Conservation (phyloP, 2,329 filamentous ascomycete genomes). For the Alternaria dauci region DNA sequence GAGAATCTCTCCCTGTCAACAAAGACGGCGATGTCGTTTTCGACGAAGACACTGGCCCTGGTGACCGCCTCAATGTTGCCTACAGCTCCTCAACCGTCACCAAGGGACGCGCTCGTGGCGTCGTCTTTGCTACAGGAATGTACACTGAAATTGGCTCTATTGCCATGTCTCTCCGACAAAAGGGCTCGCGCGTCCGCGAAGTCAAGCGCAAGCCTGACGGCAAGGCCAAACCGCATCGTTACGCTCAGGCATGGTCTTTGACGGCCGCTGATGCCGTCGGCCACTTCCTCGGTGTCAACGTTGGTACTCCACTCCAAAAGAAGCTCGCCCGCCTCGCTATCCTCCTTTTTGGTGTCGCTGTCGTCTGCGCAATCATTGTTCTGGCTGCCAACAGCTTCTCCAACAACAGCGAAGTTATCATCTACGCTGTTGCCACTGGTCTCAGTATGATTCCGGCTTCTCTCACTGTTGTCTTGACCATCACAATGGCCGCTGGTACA, state of each 20-base stretch:
- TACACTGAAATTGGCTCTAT: constrained; percentile 77
- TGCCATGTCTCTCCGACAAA: constrained; percentile 67
- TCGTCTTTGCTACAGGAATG: constrained; percentile 74
- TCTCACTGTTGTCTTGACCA: constrained; percentile 48
- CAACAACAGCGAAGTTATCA: constrained; percentile 49
- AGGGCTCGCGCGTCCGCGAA: constrained; percentile 45
- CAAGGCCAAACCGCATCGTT: constrained; percentile 42
- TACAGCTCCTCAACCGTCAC: constrained; percentile 61
- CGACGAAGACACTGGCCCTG: constrained; percentile 63
- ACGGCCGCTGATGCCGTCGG: constrained; percentile 55
- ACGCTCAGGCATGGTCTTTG: constrained; percentile 59
- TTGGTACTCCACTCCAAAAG: constrained; percentile 50
- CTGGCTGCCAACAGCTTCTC: constrained; percentile 48
- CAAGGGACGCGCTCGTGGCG: constrained; percentile 68
- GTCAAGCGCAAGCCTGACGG: constrained; percentile 53
- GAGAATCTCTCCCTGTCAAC: constrained; percentile 72
- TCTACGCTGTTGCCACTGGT: constrained; percentile 50
- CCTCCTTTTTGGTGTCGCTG: constrained; percentile 28
- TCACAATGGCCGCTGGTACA: constrained; percentile 51
- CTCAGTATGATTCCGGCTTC: constrained; percentile 50
- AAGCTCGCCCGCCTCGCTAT: constrained; percentile 48
- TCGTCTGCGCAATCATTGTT: constrained; percentile 44
- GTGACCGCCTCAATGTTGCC: constrained; percentile 73
- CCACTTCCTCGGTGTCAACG: constrained; percentile 51
- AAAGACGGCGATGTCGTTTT: constrained; percentile 68